phyloP scores from a whole-genome alignment of 1,139 yeast genomes.

The Nadsonia starkeyi-henricii region DNA sequence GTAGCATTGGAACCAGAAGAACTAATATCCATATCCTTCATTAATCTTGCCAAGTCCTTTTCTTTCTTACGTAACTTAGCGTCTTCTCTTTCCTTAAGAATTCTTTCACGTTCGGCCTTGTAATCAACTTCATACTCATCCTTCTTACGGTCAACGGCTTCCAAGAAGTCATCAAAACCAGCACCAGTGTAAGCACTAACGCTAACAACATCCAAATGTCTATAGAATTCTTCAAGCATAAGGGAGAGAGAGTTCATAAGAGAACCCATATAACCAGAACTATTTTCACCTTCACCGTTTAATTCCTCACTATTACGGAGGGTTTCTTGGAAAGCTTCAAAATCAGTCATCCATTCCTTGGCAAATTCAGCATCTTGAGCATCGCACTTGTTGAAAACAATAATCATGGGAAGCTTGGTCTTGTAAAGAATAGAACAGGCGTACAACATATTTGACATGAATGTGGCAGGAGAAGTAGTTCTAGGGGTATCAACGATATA shows the following conservation, averaged over 20 bases:
- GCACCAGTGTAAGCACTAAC: slow-evolving; percentile 87
- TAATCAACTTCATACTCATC: slow-evolving; percentile 79
- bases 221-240: slow-evolving; percentile 92
- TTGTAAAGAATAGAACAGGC: slow-evolving; percentile 95
- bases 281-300: slow-evolving; percentile 52
- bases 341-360: slow-evolving; percentile 95
- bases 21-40: slow-evolving; percentile 65
- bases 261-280: slow-evolving; percentile 90
- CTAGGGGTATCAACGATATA: slow-evolving; percentile 95
- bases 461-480: slow-evolving; percentile 86
- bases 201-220: slow-evolving; percentile 81
- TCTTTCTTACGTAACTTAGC: slow-evolving; percentile 63
- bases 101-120: slow-evolving; percentile 73
- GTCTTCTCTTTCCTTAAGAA: slow-evolving; percentile 62
- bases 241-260: slow-evolving; percentile 88
- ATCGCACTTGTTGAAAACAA: slow-evolving; percentile 93
- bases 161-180: slow-evolving; percentile 83
- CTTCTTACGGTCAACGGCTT: slow-evolving; percentile 71
- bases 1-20: neutral
- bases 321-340: slow-evolving; percentile 79
- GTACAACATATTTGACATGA: slow-evolving; percentile 94
- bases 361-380: slow-evolving; percentile 76
- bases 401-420: slow-evolving; percentile 91
- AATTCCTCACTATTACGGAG: slow-evolving; percentile 43
- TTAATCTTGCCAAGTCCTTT: slow-evolving; percentile 51